Conservation (phyloP, 1,139 yeast genomes). For the Spathaspora sp. region DNA sequence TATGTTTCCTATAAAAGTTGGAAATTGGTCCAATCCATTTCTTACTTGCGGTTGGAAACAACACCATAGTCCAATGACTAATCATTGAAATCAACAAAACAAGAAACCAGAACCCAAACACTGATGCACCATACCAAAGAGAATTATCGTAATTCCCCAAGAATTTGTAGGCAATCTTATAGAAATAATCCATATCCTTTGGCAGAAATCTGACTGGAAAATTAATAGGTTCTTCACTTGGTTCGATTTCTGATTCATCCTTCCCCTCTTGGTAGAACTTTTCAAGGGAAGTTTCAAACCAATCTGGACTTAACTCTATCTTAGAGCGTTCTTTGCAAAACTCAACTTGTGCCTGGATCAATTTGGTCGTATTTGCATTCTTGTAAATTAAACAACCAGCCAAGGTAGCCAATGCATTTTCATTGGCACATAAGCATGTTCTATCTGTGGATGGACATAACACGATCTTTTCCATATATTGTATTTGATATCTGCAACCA, state of each 20-base stretch:
- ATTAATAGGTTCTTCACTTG: constrained; percentile 20
- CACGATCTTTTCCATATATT: constrained; percentile 13
- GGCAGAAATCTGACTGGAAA: background rate
- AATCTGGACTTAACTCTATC: constrained; percentile 16
- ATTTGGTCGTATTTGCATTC: constrained; percentile 1
- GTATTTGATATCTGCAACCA: constrained; percentile 20
- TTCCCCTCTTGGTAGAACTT: constrained; percentile 20
- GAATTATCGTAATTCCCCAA: constrained; percentile 39
- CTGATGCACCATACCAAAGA: constrained; percentile 47
- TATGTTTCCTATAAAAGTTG: constrained; percentile 27
- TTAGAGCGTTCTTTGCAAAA: constrained; percentile 11
- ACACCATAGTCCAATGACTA: constrained; percentile 38
- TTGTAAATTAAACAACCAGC: constrained; percentile 14
- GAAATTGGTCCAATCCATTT: constrained; percentile 22
- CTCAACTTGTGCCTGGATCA: background rate
- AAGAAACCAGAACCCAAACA: constrained; percentile 50
- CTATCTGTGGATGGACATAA: constrained; percentile 11
- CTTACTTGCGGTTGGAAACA: constrained; percentile 26
- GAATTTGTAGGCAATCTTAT: constrained; percentile 14
- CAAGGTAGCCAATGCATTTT: constrained; percentile 14
- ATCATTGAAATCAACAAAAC: constrained; percentile 41
- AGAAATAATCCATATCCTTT: background rate
- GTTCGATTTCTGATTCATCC: constrained; percentile 15
- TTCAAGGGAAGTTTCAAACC: constrained; percentile 17
- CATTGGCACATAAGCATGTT: constrained; percentile 12